Conservation (phyloP, 805 yeast species). For the Blastobotrys muscicola region DNA sequence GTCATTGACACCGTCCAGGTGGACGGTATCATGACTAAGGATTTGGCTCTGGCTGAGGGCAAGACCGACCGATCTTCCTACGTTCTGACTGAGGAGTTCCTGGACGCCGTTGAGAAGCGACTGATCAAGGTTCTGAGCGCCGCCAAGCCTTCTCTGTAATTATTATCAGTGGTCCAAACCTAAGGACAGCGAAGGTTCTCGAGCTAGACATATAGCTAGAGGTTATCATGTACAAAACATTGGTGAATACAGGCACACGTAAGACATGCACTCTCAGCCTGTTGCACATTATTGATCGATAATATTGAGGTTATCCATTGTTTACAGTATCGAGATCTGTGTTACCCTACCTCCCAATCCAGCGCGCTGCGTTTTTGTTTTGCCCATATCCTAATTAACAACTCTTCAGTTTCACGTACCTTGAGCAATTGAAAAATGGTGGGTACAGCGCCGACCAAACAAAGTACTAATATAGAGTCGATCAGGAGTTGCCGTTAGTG, state of each 20-base stretch:
- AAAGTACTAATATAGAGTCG: not conserved
- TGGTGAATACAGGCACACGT: no score
- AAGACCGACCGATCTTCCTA: constrained; percentile 72
- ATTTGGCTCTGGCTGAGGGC: constrained; percentile 83
- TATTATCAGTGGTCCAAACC: not conserved
- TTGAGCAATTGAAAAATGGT: no score
- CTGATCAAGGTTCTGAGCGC: constrained; percentile 28
- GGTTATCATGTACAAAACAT: no score
- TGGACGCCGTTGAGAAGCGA: constrained; percentile 69
- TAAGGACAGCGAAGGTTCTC: not conserved
- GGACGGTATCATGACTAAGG: constrained; percentile 93
- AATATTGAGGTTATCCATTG: no score
- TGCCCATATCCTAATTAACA: no score
- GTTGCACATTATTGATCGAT: no score
- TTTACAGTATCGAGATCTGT: no score
- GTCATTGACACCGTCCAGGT: constrained; percentile 74
- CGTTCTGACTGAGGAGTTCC: constrained; percentile 87
- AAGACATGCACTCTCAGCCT: no score
- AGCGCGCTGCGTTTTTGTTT: no score
- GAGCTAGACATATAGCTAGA: no score
- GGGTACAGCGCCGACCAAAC: not conserved
- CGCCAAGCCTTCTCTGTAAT: not conserved
- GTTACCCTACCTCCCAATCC: no score
- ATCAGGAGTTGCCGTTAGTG: constrained; percentile 70
- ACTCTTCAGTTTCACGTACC: no score